Evolutionary conservation across 345 rosid genomes (phyloP), one percentile per base, ranked within the genome.

Genomic region (Turnera subulata): DNA sequence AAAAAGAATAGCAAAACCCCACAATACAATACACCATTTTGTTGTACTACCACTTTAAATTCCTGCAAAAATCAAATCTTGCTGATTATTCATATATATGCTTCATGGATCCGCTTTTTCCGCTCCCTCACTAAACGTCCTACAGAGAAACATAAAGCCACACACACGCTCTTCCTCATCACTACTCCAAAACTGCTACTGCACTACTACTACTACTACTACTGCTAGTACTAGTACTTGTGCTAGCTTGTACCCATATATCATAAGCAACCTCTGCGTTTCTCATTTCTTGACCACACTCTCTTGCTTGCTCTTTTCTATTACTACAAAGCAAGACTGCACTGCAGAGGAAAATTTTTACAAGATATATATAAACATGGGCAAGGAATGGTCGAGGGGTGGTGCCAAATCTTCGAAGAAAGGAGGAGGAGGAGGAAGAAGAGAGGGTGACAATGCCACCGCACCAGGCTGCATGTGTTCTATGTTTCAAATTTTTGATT

Each of bases 401-500:
- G 45, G 45, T 42, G 45, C n/a, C 14, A 42, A 42, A 42, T 42
- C 45, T 9, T 42, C 45, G 13, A 42, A 42, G n/a, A 15, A 12
- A 40, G 45, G 45, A 40, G 45, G 14, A 40, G 39, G 39, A 35
- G 39, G 39, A 35, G 39, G 39, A 35, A 13, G 40, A 37, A 9
- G 45, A 42, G 45, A 1, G 45, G 12, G n/a, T 13, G 49, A 57
- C 0, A 37, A 46, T 33, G 53, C 16, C 37, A 47, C 29, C 50
- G 32, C 50, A 1, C 20, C 81, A 37, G 91, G 99, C 44, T 93
- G 97, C 85, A 85, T 89, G 75, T 78, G 78, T 68, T 72, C 90
- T 55, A 77, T 89, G n/a, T 80, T 82, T 58, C 90, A 89, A 52
- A 56, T 89, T 32, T 86, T 89, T 67, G 91, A 85, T 71, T 86